Base-by-base conservation (phyloP, 106 monocot genomes). In the Vanilla planifolia region DNA sequence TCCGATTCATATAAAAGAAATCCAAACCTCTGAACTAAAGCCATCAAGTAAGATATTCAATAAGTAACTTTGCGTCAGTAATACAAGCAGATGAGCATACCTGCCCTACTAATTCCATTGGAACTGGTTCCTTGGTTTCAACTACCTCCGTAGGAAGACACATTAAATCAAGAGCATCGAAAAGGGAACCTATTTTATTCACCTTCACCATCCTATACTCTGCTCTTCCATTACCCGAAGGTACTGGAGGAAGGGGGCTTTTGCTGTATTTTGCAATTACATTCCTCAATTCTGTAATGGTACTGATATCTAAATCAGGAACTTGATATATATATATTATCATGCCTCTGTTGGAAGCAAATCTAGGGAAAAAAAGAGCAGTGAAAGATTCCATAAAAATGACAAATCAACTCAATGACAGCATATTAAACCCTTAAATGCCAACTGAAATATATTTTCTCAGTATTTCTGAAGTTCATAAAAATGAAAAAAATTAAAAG, bases 21-120 rank as follows among this genome's bases (percentile, higher is more conserved):
- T 17, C 91, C 91, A 77, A 75, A 91, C 85, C 85, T 84, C 96
- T 98, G 91, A 51, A 73, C 2, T n/a, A n/a, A n/a, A n/a, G n/a
- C n/a, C n/a, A 10, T 69, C 23, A 69, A 59, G 34, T 36, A 52
- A 21, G 60, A 47, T 22, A 30, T 36, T 26, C 24, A 52, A 6
- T 6, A 16, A 44, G 36, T 56, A 42, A 45, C 53, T 53, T 50
- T 46, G 43, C 35, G 21, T 5, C 25, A 35, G 30, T 22, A 42
- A 0, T 28, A 50, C 20, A 3, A 20, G 21, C 16, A 25, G 13
- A 26, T 43, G 17, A 22, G 21, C 57, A 10, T 82, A 98, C 96
- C 91, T 98, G 91, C 43, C 91, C 88, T 11, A 79, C 59, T 48
- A 65, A 70, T 55, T 98, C 96, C 96, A 98, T 98, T 19, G 80